A percentile compares a stretch with the other conserved stretches of the same genome.
These are phyloP conservation scores for Chytriomyces sp. DNA, from an alignment of 192 early-diverging fungal species.

Conservation along the genomic window DNA sequence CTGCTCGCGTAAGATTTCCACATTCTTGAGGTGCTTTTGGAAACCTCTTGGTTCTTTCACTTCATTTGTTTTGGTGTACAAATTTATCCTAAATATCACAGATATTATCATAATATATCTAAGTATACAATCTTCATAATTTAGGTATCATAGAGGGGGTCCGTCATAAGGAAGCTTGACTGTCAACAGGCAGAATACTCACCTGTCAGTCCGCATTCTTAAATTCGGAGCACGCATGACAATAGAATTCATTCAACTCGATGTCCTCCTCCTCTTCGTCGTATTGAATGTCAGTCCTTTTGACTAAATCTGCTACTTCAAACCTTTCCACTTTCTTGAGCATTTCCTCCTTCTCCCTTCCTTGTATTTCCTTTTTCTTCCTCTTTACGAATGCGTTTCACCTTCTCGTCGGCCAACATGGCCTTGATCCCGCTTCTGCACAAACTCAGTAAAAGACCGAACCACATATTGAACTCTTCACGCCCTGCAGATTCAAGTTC, in stretches of 20 bases:
- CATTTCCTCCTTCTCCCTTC: constrained; percentile 38
- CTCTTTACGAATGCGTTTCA: constrained; percentile 60
- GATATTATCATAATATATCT: no score
- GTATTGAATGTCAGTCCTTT: constrained; percentile 36
- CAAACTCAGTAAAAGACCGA: constrained; percentile 67
- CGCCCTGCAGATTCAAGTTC: constrained; percentile 76
- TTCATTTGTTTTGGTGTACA: constrained; percentile 31
- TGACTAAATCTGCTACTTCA: constrained; percentile 38
- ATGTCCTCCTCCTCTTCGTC: constrained; percentile 36
- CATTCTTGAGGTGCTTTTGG: constrained; percentile 83
- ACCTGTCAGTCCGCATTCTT: constrained; percentile 76
- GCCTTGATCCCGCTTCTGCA: constrained; percentile 88
- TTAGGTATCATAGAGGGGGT: no score
- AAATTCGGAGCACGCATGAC: constrained; percentile 83
- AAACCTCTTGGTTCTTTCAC: constrained; percentile 82
- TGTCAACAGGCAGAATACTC: background rate
- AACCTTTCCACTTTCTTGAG: constrained; percentile 32
- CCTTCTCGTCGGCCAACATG: constrained; percentile 60
- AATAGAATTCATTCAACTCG: constrained; percentile 66
- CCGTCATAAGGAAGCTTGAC: no score
- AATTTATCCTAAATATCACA: no score
- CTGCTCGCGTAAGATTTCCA: constrained; percentile 71
- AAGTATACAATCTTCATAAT: no score
- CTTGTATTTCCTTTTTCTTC: constrained; percentile 62
- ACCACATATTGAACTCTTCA: constrained; percentile 49